A percentile compares a stretch with the other conserved stretches of the same genome.
Evolutionary conservation across 441 rosid species (phyloP).

Genomic region (Brassica hybrid): DNA sequence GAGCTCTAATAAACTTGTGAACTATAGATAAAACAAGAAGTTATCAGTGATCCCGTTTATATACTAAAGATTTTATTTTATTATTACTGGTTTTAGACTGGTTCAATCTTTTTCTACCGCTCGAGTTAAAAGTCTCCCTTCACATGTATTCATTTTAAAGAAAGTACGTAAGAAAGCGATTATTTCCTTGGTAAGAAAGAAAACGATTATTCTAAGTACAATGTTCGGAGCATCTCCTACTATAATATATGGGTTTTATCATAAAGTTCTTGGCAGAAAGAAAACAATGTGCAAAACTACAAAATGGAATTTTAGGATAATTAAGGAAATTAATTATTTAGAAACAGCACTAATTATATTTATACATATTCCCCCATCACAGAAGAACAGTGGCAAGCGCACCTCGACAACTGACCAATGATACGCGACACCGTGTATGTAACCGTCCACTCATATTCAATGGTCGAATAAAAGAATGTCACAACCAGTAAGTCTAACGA

Average conservation of each 20-base stretch:
- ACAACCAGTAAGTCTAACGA: conserved; percentile 33
- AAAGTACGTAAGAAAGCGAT: not conserved
- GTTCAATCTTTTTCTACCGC: conserved; percentile 14
- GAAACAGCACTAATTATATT: conserved; percentile 14
- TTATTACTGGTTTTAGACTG: not conserved
- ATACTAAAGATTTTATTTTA: not conserved
- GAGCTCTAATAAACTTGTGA: not conserved
- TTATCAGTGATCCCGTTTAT: not conserved
- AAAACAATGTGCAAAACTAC: conserved; percentile 11
- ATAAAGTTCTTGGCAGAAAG: not conserved
- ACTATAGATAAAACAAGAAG: not conserved
- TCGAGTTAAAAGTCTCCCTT: conserved; percentile 1
- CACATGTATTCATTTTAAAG: not conserved
- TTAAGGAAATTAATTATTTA: not conserved
- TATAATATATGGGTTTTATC: too few relatives aligned
- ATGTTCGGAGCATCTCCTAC: not conserved
- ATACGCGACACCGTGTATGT: not conserved
- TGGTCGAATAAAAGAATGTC: conserved; percentile 3
- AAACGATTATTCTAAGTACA: not conserved
- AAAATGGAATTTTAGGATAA: conserved; percentile 9
- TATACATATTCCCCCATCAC: conserved; percentile 31
- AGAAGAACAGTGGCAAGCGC: conserved; percentile 32
- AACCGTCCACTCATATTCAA: conserved; percentile 26
- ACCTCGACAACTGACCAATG: conserved; percentile 42
- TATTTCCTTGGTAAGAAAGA: not conserved